Conservation (phyloP, 2,329 filamentous ascomycete species). For the Aspergillus sp. region DNA sequence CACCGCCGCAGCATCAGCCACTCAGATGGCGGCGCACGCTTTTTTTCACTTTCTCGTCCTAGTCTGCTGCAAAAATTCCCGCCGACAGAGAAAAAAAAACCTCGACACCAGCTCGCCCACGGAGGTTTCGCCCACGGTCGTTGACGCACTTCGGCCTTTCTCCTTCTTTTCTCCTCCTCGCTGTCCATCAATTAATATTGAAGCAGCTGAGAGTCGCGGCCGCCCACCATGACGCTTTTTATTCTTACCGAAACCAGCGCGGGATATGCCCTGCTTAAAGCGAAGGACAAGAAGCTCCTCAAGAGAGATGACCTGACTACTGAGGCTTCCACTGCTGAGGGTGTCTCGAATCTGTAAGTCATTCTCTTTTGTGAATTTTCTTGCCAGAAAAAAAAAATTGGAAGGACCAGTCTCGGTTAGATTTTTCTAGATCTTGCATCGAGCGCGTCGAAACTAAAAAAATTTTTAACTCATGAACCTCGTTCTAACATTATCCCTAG, state of each 20-base stretch:
- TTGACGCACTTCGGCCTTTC: constrained; percentile 17
- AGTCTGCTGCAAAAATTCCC: constrained; percentile 32
- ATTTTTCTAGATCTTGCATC: background rate
- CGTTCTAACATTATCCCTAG: constrained; percentile 41
- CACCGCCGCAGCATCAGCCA: constrained; percentile 24
- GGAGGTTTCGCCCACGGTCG: constrained; percentile 29
- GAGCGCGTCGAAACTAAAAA: constrained; percentile 16
- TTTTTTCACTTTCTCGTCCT: constrained; percentile 34
- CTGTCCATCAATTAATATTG: constrained; percentile 11
- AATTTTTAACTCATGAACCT: constrained; percentile 13
- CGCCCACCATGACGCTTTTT: constrained; percentile 73
- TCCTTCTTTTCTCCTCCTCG: constrained; percentile 16
- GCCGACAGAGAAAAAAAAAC: constrained; percentile 16
- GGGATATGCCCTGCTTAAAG: constrained; percentile 97
- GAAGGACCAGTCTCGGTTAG: too few species aligned
- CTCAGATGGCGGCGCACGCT: constrained; percentile 8
- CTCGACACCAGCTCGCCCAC: constrained; percentile 26
- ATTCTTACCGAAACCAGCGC: constrained; percentile 92
- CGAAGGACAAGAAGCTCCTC: constrained; percentile 96
- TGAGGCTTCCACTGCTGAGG: constrained; percentile 74
- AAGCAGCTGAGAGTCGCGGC: constrained; percentile 23
- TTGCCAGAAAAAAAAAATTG: constrained; percentile 2
- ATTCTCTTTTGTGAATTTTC: constrained; percentile 3
- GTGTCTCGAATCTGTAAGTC: constrained; percentile 78
- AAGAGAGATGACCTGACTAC: constrained; percentile 76